A percentile compares a stretch with the other conserved stretches of the same genome.
phyloP scores from a whole-genome alignment of 345 rosid genomes.

The Citrus unshiu region DNA sequence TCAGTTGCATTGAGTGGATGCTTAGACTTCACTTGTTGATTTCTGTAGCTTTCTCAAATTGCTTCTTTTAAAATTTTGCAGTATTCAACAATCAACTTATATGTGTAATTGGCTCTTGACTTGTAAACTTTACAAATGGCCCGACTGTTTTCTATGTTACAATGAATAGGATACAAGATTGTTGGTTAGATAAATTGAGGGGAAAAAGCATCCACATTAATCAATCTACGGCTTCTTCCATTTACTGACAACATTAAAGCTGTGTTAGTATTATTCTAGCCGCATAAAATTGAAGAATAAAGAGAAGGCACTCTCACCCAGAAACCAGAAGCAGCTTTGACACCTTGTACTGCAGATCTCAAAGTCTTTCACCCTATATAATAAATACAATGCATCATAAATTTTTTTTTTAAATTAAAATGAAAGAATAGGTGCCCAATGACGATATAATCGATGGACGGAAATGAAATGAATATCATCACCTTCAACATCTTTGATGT shows the following conservation, averaged over 20 bases:
- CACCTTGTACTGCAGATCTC: slow-evolving; percentile 44
- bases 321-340: slow-evolving; percentile 23
- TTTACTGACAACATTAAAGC: background rate
- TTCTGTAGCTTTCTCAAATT: no score
- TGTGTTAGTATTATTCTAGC: no score
- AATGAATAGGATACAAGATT: background rate
- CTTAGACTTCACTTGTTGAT: no score
- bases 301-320: slow-evolving; percentile 14
- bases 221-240: background rate
- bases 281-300: no score
- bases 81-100: no score
- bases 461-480: background rate
- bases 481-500: background rate
- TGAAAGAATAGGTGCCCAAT: background rate
- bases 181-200: background rate
- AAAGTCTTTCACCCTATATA: slow-evolving; percentile 36
- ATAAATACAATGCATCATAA: background rate
- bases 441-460: background rate
- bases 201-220: no score
- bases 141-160: background rate
- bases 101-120: background rate
- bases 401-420: background rate
- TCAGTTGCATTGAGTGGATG: no score
- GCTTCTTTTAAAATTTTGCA: no score
- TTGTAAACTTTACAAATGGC: background rate